Conservation (phyloP, 176 grass and related monocot species). For the Hordeum marinum region DNA sequence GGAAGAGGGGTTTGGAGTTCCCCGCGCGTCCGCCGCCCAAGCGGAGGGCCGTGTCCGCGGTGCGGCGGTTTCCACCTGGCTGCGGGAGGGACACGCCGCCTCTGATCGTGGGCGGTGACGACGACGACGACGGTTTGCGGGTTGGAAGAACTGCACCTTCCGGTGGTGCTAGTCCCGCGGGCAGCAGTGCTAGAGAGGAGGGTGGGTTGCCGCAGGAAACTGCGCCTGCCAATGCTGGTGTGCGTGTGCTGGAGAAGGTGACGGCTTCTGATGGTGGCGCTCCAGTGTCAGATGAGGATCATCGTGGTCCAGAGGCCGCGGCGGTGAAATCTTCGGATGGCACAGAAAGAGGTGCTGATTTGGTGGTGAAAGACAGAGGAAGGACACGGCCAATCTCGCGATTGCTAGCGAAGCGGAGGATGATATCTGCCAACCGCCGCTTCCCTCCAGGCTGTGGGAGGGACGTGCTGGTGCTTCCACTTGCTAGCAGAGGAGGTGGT, state of each 20-base stretch:
- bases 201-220: background rate
- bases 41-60: constrained; percentile 5
- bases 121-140: background rate
- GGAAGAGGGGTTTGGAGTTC: background rate
- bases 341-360: background rate
- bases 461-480: background rate
- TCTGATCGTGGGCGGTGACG: background rate
- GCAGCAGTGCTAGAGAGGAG: background rate
- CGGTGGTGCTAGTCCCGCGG: background rate
- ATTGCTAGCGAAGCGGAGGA: background rate
- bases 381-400: background rate
- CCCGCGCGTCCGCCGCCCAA: constrained; percentile 2
- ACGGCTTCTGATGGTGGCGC: background rate
- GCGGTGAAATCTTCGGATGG: background rate
- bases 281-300: background rate
- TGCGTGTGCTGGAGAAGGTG: background rate
- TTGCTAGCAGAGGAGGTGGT: background rate
- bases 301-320: background rate
- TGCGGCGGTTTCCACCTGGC: constrained; percentile 25
- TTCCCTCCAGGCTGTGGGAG: constrained; percentile 7
- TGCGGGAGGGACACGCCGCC: constrained; percentile 6
- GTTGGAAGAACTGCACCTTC: background rate
- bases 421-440: background rate
- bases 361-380: background rate
- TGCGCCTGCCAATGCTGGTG: background rate